Evolutionary conservation across 2,329 filamentous ascomycete genomes (phyloP).

Genomic region (Neurospora sp.): DNA sequence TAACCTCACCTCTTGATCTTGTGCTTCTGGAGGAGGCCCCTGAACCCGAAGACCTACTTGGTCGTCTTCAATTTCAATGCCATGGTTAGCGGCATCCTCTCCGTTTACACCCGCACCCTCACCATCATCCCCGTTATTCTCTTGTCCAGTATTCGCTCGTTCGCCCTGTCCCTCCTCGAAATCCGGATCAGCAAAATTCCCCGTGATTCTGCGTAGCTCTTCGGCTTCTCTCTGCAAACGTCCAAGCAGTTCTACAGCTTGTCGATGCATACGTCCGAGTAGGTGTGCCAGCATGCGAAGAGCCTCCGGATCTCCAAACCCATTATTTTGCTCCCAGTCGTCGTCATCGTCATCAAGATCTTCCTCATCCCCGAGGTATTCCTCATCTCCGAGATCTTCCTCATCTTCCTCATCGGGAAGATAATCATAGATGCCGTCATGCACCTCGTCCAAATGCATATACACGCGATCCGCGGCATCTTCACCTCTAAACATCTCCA

Average conservation of each 20-base stretch:
- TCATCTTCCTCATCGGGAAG: neutral
- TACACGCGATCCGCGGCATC: neutral
- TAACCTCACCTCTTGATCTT: neutral
- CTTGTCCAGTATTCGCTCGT: neutral
- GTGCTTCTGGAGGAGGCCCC: neutral
- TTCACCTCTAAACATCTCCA: neutral
- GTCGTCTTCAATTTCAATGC: neutral
- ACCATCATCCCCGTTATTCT: neutral
- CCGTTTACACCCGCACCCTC: neutral
- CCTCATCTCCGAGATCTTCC: neutral
- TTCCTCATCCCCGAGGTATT: neutral
- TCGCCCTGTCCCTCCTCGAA: neutral
- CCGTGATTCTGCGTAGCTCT: neutral
- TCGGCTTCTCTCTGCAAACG: neutral
- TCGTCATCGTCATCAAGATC: neutral
- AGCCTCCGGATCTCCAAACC: neutral
- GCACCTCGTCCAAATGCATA: neutral
- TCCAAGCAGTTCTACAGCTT: neutral
- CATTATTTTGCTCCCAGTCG: neutral
- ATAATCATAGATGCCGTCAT: neutral
- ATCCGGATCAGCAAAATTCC: neutral
- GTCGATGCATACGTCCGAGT: neutral
- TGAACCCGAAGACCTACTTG: neutral
- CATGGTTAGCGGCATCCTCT: neutral
- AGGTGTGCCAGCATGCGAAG: neutral